A percentile compares a stretch with the other conserved stretches of the same genome.
phyloP scores from a whole-genome alignment of 176 grass and related monocot genomes.

The Stipa capillata region DNA sequence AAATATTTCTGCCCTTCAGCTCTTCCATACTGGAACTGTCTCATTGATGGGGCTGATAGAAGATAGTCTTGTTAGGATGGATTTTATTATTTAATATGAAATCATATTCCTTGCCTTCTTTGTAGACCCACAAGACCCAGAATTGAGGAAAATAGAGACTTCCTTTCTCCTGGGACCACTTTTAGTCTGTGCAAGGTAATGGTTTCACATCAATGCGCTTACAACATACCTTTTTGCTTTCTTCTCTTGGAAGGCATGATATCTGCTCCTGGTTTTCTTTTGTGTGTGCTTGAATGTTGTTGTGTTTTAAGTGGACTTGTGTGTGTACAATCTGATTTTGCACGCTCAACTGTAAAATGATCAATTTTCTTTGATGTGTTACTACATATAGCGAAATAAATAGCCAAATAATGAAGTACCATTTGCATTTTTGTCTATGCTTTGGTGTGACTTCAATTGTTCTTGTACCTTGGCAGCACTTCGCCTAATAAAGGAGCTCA shows the following conservation, averaged over 20 bases:
- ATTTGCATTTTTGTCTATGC: background rate
- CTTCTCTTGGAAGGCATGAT: background rate
- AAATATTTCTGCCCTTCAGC: background rate
- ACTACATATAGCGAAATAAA: background rate
- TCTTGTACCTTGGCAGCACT: constrained; percentile 48
- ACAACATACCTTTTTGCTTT: background rate
- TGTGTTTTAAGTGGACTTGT: background rate
- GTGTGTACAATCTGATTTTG: constrained; percentile 1
- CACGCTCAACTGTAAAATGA: background rate
- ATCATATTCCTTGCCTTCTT: constrained; percentile 15
- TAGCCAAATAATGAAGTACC: background rate
- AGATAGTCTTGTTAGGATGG: background rate
- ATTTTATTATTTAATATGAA: background rate
- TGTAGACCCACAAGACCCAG: constrained; percentile 61
- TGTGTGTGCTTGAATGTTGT: background rate
- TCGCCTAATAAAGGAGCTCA: constrained; percentile 56
- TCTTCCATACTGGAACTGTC: background rate
- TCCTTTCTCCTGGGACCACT: constrained; percentile 87
- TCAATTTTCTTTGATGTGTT: background rate
- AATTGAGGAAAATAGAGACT: constrained; percentile 76
- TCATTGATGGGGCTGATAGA: background rate
- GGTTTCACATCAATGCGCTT: background rate
- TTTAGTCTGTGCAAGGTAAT: constrained; percentile 80
- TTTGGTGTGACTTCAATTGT: background rate
- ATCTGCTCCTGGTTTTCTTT: background rate